Base-by-base conservation (phyloP, 495 filamentous ascomycete species). In the Rhizodiscina lignyota region DNA sequence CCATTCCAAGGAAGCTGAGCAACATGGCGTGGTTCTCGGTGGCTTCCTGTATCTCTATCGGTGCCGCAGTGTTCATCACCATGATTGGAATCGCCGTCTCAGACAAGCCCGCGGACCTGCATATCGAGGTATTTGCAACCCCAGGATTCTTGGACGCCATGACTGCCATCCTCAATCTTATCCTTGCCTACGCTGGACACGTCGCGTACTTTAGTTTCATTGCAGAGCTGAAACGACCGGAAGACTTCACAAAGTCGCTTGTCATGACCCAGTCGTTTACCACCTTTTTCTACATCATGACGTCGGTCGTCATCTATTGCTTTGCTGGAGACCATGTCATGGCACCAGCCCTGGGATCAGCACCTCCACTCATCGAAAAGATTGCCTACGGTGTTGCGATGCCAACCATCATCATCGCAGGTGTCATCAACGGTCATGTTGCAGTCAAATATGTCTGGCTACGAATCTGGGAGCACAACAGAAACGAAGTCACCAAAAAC, bases 381-480 rank as follows among this genome's bases (percentile, higher is more conserved):
- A 53, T 85, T 24, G 77, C 80, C 2, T 92, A 79, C 47, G 83
- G 82, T 13, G 62, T 91, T 39, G 82, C 81, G 21, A 62, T 83
- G 12, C 83, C 83, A 0, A 82, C 78, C 37, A 68, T 80, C 39
- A 56, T 79, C 28, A 62, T 79, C 21, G 65, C 68, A 2, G 74
- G 76, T 36, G 79, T 86, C 23, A 77, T 86, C 51, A 76, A 82
- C 53, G 79, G 70, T 52, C 32, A n/a, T 30, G 45, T 51, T 4
- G 38, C 37, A 4, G 38, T 35, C 23, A 59, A 57, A 33, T 39
- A 53, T 13, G 37, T 55, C 26, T 56, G 50, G 37, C 18, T 41
- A 1, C 38, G 40, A 16, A 23, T 42, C 36, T 51, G 45, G 32
- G 40, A 48, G 18, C 32, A 40, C 18, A 37, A 52, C 34, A 44